Evolutionary conservation across 441 rosid species (phyloP).

Genomic region (Rhodomyrtus psidioides): DNA sequence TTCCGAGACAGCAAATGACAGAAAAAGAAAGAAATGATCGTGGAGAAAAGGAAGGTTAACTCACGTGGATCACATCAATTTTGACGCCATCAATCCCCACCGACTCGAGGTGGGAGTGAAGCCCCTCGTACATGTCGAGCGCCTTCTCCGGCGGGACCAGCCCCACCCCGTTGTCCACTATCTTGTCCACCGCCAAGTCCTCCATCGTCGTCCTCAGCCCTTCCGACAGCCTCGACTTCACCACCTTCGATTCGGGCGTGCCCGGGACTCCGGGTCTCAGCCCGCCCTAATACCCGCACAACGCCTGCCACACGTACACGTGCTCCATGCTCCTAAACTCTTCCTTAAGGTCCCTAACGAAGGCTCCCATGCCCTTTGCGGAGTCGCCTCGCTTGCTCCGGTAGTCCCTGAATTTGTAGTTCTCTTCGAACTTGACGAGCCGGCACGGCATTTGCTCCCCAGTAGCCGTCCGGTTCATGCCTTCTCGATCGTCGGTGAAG

Average conservation of each 20-base stretch:
- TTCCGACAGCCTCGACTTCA: slow-evolving; percentile 6
- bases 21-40: background rate
- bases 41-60: background rate
- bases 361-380: slow-evolving; percentile 9
- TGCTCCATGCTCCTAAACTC: slow-evolving; percentile 12
- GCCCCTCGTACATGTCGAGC: slow-evolving; percentile 12
- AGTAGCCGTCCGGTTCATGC: slow-evolving; percentile 8
- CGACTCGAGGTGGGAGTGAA: slow-evolving; percentile 11
- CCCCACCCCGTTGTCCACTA: slow-evolving; percentile 8
- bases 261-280: slow-evolving; percentile 5
- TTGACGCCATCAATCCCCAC: slow-evolving; percentile 17
- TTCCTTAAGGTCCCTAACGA: slow-evolving; percentile 15
- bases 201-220: slow-evolving; percentile 11
- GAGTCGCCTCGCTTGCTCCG: background rate
- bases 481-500: background rate
- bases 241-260: slow-evolving; percentile 7
- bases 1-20: background rate
- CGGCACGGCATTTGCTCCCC: slow-evolving; percentile 11
- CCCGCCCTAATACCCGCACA: slow-evolving; percentile 22
- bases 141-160: slow-evolving; percentile 13
- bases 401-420: slow-evolving; percentile 16
- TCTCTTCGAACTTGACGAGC: slow-evolving; percentile 14
- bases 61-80: slow-evolving; percentile 16
- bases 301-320: slow-evolving; percentile 19
- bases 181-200: slow-evolving; percentile 15